These are phyloP conservation scores for Botrytis porri DNA, from an alignment of 2,329 filamentous ascomycete species.

Conservation along the genomic window DNA sequence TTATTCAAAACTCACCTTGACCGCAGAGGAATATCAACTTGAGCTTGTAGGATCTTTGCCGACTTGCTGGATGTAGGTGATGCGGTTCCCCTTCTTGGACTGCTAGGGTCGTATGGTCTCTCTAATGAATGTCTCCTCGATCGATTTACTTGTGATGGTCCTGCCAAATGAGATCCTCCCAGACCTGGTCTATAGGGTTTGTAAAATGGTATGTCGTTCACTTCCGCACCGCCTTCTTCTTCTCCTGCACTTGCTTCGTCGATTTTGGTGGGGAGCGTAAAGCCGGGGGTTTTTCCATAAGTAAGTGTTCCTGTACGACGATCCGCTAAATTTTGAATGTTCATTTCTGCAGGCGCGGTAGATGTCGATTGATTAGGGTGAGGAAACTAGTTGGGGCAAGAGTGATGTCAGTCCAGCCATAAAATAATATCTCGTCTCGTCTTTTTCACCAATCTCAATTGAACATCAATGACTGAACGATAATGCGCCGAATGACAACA, in stretches of 20 bases:
- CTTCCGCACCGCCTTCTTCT: slow-evolving; percentile 28
- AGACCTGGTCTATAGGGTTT: slow-evolving; percentile 10
- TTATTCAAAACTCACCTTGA: background rate
- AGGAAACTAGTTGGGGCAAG: slow-evolving; percentile 14
- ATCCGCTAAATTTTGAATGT: slow-evolving; percentile 13
- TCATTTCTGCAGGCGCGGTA: slow-evolving; percentile 11
- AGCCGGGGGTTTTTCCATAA: background rate
- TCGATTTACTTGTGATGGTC: background rate
- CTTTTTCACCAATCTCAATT: background rate
- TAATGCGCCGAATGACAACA: background rate
- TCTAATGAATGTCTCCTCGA: slow-evolving; percentile 6
- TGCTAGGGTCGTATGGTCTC: background rate
- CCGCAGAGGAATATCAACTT: slow-evolving; percentile 6
- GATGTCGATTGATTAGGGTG: slow-evolving; percentile 15
- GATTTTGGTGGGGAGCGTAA: slow-evolving; percentile 14
- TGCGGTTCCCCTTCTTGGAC: background rate
- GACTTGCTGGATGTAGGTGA: background rate
- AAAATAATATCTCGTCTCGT: background rate
- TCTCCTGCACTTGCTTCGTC: slow-evolving; percentile 7
- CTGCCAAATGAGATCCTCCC: background rate
- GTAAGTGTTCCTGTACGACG: slow-evolving; percentile 11
- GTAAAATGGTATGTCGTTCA: slow-evolving; percentile 31
- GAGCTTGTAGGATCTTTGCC: slow-evolving; percentile 8
- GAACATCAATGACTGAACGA: background rate
- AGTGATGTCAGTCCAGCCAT: slow-evolving; percentile 6